These are phyloP conservation scores for Saccharomycopsis phalli DNA, from an alignment of 1,139 yeast species.

Conservation along the genomic window DNA sequence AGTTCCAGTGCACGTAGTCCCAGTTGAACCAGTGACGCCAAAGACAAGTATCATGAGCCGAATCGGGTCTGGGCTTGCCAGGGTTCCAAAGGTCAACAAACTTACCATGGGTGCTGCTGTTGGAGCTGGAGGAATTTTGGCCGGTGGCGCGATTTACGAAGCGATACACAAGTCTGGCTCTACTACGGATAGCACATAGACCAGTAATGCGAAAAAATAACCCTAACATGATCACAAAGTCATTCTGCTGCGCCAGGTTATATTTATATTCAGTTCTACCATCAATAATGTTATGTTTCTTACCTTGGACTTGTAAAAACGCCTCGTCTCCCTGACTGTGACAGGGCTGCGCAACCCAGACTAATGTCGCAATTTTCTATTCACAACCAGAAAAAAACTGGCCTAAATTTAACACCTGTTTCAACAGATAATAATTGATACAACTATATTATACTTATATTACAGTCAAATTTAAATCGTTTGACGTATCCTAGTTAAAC, in stretches of 20 bases:
- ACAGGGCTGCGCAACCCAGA: neutral
- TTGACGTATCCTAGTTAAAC: too few species aligned
- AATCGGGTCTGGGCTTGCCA: neutral
- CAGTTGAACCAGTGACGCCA: neutral
- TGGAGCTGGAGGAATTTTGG: slow-evolving; percentile 1
- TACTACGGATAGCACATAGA: too few species aligned
- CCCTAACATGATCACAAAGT: too few species aligned
- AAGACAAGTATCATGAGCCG: neutral
- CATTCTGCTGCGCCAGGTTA: too few species aligned
- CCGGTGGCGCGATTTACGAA: neutral
- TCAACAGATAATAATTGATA: neutral
- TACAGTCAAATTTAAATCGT: too few species aligned
- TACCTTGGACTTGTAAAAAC: too few species aligned
- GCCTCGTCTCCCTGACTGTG: too few species aligned
- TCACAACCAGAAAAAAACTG: neutral
- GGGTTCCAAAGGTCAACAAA: neutral
- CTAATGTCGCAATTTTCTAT: too few species aligned
- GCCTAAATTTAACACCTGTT: slow-evolving; percentile 4
- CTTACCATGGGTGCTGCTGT: neutral
- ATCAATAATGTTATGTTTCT: too few species aligned
- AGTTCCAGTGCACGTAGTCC: neutral
- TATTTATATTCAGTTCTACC: too few species aligned
- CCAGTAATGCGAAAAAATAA: too few species aligned
- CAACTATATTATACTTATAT: too few species aligned
- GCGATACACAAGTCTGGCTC: neutral